Conservation (phyloP, 371 early-diverging fungal genomes). For the Mucor indicus region DNA sequence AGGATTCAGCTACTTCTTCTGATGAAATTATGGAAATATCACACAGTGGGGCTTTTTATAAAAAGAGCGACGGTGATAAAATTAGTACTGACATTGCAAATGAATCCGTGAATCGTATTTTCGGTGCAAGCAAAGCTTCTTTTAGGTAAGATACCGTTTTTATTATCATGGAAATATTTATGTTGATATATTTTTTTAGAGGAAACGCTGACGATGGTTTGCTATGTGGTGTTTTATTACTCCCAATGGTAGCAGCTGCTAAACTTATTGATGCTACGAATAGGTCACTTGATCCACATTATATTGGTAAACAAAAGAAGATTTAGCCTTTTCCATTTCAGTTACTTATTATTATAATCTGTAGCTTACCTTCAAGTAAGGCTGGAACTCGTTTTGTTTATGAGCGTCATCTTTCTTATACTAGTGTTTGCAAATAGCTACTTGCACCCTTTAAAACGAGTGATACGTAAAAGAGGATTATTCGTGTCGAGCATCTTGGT, state of each 20-base stretch:
- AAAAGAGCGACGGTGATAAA: background rate
- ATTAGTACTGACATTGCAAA: background rate
- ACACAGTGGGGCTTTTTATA: background rate
- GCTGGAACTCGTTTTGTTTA: constrained; percentile 33
- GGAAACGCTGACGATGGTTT: constrained; percentile 46
- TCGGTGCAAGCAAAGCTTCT: constrained; percentile 19
- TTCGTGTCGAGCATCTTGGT: constrained; percentile 35
- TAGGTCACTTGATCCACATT: constrained; percentile 8
- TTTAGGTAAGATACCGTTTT: constrained; percentile 12
- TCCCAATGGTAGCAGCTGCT: constrained; percentile 42
- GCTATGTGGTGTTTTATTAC: constrained; percentile 34
- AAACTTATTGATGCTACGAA: constrained; percentile 27
- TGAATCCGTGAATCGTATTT: constrained; percentile 14
- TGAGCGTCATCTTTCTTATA: constrained; percentile 26
- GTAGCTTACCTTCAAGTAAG: constrained; percentile 28
- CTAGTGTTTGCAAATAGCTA: constrained; percentile 26
- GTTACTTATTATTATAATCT: background rate
- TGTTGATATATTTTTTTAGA: constrained; percentile 10
- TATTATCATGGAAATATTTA: background rate
- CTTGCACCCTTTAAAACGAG: constrained; percentile 30
- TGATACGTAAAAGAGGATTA: constrained; percentile 37
- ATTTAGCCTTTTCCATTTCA: background rate
- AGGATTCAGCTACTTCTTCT: constrained; percentile 21
- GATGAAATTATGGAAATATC: constrained; percentile 10
- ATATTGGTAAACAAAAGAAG: constrained; percentile 15